Conservation (phyloP, 768 basidiomycete species). For the Pulveroboletus sp. region DNA sequence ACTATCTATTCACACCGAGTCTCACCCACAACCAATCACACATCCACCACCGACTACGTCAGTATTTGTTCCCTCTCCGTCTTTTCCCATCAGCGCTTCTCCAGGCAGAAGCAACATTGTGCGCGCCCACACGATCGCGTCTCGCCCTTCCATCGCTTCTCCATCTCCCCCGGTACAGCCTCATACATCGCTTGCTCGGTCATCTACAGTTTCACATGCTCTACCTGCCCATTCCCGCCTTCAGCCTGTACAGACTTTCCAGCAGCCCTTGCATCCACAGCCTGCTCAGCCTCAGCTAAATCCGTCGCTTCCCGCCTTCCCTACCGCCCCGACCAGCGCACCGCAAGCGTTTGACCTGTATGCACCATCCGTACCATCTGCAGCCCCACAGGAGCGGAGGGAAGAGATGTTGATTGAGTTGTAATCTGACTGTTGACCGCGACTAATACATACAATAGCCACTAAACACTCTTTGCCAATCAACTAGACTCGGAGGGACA, state of each 20-base stretch:
- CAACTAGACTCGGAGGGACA: neutral
- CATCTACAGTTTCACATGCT: conserved; percentile 20
- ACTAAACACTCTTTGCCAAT: neutral
- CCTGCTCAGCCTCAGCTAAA: conserved; percentile 18
- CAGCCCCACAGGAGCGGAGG: conserved; percentile 54
- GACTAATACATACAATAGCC: neutral
- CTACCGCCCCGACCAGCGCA: conserved; percentile 53
- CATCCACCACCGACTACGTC: conserved; percentile 14
- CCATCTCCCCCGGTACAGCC: conserved; percentile 9
- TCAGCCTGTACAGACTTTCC: conserved; percentile 1
- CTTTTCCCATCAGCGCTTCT: conserved; percentile 12
- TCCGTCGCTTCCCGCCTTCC: conserved; percentile 52
- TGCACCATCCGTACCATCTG: conserved; percentile 42
- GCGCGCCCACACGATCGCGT: conserved; percentile 28
- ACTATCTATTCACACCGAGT: conserved; percentile 6
- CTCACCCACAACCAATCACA: conserved; percentile 15
- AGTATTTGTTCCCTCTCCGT: conserved; percentile 17
- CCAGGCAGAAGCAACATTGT: conserved; percentile 16
- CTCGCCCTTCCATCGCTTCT: conserved; percentile 15
- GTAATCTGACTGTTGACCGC: neutral
- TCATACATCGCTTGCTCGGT: conserved; percentile 21
- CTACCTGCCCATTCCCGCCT: conserved; percentile 1
- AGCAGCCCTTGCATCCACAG: conserved; percentile 8
- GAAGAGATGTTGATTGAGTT: conserved; percentile 51
- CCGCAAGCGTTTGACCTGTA: conserved; percentile 54